A percentile compares a stretch with the other conserved stretches of the same genome.
These are phyloP conservation scores for Colletotrichum siamense DNA, from an alignment of 2,329 filamentous ascomycete species.

Conservation along the genomic window DNA sequence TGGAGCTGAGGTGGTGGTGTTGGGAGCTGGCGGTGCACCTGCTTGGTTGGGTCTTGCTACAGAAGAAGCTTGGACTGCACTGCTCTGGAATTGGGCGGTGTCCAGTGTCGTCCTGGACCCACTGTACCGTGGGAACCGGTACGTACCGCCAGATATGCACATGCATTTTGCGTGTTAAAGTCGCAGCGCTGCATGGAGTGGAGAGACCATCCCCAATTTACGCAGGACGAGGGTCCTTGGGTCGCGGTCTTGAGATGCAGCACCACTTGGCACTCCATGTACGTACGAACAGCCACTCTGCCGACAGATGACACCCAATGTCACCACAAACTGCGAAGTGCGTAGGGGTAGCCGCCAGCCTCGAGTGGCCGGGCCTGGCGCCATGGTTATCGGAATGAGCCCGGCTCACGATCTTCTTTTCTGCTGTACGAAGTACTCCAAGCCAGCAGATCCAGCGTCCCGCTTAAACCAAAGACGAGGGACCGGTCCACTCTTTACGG, in stretches of 20 bases:
- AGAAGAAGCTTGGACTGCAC: not conserved
- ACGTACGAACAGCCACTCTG: not conserved
- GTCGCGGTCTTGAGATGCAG: not conserved
- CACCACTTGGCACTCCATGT: not conserved
- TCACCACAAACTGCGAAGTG: not conserved
- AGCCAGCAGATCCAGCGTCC: not conserved
- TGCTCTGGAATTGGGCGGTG: not conserved
- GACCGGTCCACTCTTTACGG: constrained; percentile 2
- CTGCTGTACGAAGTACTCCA: not conserved
- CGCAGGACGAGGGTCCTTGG: not conserved
- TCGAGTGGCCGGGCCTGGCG: not conserved
- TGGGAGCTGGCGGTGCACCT: not conserved
- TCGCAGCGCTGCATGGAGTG: not conserved
- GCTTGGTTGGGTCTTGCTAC: not conserved
- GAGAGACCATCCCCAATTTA: constrained; percentile 10
- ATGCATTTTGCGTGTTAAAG: not conserved
- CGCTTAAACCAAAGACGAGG: not conserved
- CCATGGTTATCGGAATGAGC: not conserved
- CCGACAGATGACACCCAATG: not conserved
- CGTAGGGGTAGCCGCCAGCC: not conserved
- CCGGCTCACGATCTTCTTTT: not conserved
- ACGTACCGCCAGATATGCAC: not conserved
- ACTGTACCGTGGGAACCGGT: not conserved
- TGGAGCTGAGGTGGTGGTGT: not conserved
- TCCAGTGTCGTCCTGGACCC: not conserved